Evolutionary conservation across 768 basidiomycete species (phyloP).

Genomic region (Trametes cinnabarina): DNA sequence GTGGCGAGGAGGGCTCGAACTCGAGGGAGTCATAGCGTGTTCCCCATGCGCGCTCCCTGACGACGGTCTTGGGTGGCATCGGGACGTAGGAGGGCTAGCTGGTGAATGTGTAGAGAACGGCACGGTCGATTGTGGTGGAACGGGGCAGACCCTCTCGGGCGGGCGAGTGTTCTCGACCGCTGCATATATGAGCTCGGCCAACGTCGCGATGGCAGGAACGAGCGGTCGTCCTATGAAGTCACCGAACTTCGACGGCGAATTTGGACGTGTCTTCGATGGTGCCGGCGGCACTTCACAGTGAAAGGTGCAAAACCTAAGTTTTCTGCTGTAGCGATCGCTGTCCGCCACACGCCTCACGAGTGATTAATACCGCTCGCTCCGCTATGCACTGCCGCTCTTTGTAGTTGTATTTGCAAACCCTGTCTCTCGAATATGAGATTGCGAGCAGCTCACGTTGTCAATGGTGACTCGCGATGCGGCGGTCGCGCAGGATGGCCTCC

Average conservation of each 20-base stretch:
- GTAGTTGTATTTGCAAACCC: no score
- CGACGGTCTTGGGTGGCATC: conserved; percentile 40
- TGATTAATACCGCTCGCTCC: no score
- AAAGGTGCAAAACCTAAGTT: neutral
- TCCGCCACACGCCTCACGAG: neutral
- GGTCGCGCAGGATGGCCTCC: no score
- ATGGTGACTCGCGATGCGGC: no score
- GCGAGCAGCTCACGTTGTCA: no score
- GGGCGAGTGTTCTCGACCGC: neutral
- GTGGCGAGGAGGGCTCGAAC: conserved; percentile 46
- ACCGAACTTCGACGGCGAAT: neutral
- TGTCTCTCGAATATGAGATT: no score
- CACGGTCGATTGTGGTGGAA: conserved; percentile 1
- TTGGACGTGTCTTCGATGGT: neutral
- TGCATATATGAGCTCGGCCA: neutral
- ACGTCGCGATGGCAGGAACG: neutral
- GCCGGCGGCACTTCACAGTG: neutral
- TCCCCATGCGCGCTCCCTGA: conserved; percentile 54
- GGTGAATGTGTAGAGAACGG: neutral
- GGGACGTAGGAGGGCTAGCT: neutral
- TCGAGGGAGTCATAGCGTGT: conserved; percentile 69
- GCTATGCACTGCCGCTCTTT: no score
- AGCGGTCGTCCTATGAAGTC: neutral
- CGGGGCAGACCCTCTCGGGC: neutral
- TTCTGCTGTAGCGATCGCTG: neutral